Evolutionary conservation across 179 eudicot species (phyloP).

Genomic region (Actinidia chinensis): DNA sequence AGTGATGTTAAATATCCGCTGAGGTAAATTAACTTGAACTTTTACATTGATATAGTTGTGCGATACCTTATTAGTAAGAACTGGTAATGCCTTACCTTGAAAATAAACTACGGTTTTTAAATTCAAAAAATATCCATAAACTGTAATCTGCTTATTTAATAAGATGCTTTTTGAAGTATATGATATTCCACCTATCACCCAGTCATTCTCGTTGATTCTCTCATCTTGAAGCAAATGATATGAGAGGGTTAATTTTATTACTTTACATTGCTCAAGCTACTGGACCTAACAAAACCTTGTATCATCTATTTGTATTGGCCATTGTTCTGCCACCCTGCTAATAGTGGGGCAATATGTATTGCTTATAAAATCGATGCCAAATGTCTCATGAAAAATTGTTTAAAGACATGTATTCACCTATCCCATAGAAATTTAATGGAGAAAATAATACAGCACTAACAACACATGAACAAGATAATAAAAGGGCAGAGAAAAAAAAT

Average conservation of each 20-base stretch:
- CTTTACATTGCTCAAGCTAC: background rate
- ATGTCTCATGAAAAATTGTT: background rate
- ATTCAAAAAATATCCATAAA: too few relatives aligned
- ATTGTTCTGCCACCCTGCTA: slow-evolving; percentile 9
- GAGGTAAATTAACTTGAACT: too few relatives aligned
- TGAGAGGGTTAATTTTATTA: background rate
- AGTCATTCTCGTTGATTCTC: background rate
- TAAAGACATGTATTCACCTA: background rate
- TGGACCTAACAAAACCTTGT: background rate
- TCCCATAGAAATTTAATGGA: background rate
- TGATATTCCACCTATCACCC: background rate
- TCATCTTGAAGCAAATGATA: too few relatives aligned
- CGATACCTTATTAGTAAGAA: too few relatives aligned
- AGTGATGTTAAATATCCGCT: too few relatives aligned
- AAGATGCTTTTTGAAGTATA: background rate
- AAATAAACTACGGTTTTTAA: too few relatives aligned
- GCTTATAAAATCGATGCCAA: background rate
- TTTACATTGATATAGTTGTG: too few relatives aligned
- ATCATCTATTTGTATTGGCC: background rate
- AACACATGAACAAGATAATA: background rate
- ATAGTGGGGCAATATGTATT: background rate
- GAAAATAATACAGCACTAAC: background rate
- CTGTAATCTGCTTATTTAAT: background rate
- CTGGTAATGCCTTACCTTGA: too few relatives aligned
- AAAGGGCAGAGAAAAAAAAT: background rate